These are phyloP conservation scores for Dactylella cylindrospora DNA, from an alignment of 2,329 filamentous ascomycete genomes.

Conservation along the genomic window DNA sequence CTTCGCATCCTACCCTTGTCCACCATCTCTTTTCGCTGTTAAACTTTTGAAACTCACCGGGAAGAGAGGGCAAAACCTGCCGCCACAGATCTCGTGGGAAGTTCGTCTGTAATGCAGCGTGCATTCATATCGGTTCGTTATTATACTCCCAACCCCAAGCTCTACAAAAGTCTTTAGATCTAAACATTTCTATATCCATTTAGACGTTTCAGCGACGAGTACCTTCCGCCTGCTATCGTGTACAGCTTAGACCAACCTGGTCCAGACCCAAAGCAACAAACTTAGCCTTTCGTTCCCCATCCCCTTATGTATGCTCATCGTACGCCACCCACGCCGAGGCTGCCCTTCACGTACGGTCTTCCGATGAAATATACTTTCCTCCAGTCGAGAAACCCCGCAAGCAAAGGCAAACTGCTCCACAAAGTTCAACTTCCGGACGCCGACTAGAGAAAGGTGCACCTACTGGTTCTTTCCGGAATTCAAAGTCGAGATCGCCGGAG, in stretches of 20 bases:
- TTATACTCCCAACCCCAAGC: not conserved
- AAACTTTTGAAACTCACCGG: too few relatives aligned
- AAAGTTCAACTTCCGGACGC: too few relatives aligned
- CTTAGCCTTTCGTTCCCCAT: not conserved
- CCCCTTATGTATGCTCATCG: not conserved
- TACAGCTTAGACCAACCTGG: not conserved
- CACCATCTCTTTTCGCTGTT: too few relatives aligned
- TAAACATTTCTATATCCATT: not conserved
- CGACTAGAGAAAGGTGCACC: too few relatives aligned
- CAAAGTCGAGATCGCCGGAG: too few relatives aligned
- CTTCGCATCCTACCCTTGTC: too few relatives aligned
- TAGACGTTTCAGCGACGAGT: conserved; percentile 19
- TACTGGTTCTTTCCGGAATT: too few relatives aligned
- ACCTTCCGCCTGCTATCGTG: conserved; percentile 1
- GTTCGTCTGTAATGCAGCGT: conserved; percentile 32
- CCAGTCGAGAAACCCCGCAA: conserved; percentile 1
- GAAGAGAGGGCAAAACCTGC: too few relatives aligned
- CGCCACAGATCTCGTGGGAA: too few relatives aligned
- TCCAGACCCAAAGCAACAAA: not conserved
- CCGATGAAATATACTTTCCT: conserved; percentile 15
- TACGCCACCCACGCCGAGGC: conserved; percentile 33
- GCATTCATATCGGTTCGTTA: conserved; percentile 27
- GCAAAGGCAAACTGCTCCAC: too few relatives aligned
- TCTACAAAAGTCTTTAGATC: not conserved
- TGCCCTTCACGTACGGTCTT: not conserved